These are phyloP conservation scores for Elongisporangium anandrum DNA, from an alignment of 352 stramenopile genomes.

Conservation along the genomic window DNA sequence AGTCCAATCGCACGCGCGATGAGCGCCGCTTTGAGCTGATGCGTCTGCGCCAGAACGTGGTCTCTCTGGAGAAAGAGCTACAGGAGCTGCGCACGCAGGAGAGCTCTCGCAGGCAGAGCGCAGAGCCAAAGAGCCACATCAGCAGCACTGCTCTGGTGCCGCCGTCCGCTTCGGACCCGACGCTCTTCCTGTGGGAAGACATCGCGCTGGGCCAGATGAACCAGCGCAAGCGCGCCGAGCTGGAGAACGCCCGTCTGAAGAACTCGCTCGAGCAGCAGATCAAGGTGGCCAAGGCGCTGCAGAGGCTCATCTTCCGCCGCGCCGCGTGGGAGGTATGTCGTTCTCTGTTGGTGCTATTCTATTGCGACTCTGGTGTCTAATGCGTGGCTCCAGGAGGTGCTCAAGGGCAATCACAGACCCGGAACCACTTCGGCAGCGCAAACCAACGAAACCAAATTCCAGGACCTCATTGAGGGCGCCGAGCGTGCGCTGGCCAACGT, in stretches of 20 bases:
- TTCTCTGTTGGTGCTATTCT: background rate
- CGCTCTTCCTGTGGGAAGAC: slow-evolving; percentile 30
- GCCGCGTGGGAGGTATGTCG: slow-evolving; percentile 3
- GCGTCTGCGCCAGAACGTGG: slow-evolving; percentile 24
- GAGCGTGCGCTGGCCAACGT: slow-evolving; percentile 25
- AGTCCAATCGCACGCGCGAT: slow-evolving; percentile 24
- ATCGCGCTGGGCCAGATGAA: slow-evolving; percentile 31
- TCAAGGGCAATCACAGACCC: background rate
- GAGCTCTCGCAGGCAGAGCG: background rate
- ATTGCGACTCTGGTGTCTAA: background rate
- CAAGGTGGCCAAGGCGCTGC: slow-evolving; percentile 38
- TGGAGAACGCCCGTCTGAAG: slow-evolving; percentile 49
- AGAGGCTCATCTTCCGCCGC: slow-evolving; percentile 31
- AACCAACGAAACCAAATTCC: slow-evolving; percentile 17
- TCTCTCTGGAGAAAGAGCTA: slow-evolving; percentile 22
- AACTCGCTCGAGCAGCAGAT: slow-evolving; percentile 43
- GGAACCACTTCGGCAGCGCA: background rate
- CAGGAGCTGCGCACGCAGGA: slow-evolving; percentile 10
- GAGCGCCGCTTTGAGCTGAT: slow-evolving; percentile 26
- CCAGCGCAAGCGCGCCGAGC: slow-evolving; percentile 33
- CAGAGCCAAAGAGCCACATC: background rate
- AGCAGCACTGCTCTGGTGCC: background rate
- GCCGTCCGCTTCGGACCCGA: slow-evolving; percentile 2
- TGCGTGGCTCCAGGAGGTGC: background rate
- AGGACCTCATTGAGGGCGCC: slow-evolving; percentile 17